phyloP scores from a whole-genome alignment of 2,329 filamentous ascomycete genomes.

The Cytospora chrysosperma region DNA sequence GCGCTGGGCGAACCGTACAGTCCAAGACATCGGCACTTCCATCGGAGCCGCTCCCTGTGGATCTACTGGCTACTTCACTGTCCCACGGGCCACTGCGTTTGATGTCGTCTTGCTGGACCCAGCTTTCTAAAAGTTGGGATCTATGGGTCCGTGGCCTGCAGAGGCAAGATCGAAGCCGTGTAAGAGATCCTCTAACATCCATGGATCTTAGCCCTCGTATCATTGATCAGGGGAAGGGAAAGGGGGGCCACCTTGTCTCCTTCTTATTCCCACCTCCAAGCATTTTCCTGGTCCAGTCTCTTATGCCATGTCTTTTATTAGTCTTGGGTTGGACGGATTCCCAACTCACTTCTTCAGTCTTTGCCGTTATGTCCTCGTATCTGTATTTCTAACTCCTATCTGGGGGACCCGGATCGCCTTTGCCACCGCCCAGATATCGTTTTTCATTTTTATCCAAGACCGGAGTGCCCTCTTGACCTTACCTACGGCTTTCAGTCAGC shows the following conservation, averaged over 20 bases:
- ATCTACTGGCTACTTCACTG: constrained; percentile 6
- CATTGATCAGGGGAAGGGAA: not conserved
- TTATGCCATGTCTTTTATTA: not conserved
- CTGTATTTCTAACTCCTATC: not conserved
- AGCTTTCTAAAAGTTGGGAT: not conserved
- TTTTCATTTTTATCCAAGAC: not conserved
- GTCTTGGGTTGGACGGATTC: not conserved
- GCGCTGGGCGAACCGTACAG: constrained; percentile 5
- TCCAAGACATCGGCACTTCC: constrained; percentile 2
- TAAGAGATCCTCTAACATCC: not conserved
- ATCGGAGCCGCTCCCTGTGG: constrained; percentile 7
- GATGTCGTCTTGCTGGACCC: not conserved
- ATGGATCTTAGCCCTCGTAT: not conserved
- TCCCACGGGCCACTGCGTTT: constrained; percentile 16
- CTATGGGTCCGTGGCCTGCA: not conserved
- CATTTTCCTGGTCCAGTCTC: not conserved
- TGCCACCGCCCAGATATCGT: constrained; percentile 5
- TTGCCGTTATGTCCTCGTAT: not conserved
- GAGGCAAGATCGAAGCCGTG: not conserved
- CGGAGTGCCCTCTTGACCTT: constrained; percentile 10
- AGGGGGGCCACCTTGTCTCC: not conserved
- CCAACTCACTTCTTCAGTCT: not conserved
- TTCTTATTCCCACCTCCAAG: not conserved
- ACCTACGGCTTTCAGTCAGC: constrained; percentile 14
- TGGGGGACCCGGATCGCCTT: not conserved